Conservation (phyloP, 257 asterid genomes). For the Solanum chiquidenum region DNA sequence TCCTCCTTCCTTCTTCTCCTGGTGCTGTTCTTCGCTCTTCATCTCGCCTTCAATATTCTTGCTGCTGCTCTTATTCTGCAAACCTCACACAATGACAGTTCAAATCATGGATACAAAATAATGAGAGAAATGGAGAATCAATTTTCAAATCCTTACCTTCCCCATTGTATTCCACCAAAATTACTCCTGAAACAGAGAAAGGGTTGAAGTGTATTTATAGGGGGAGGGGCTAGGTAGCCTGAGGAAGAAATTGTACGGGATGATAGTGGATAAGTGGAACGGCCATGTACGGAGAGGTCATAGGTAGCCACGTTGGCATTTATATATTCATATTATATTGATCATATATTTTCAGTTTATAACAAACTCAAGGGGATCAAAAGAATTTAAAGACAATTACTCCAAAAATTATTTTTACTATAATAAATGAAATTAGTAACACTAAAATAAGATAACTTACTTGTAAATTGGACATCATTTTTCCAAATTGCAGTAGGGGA, state of each 20-base stretch:
- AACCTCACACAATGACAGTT: not conserved
- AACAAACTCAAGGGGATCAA: not conserved
- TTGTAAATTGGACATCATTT: not conserved
- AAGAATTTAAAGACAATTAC: not conserved
- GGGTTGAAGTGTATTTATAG: not conserved
- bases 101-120: not conserved
- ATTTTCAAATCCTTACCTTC: not conserved
- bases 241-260: not conserved
- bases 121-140: not conserved
- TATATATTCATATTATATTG: not conserved
- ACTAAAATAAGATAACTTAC: not conserved
- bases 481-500: too few species aligned
- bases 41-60: not conserved
- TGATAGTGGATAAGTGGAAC: not conserved
- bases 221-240: not conserved
- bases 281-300: not conserved
- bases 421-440: not conserved
- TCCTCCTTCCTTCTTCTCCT: constrained; percentile 16
- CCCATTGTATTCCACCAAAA: not conserved
- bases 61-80: constrained; percentile 3
- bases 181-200: not conserved
- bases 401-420: not conserved
- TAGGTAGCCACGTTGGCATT: not conserved
- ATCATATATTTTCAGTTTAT: not conserved
- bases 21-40: not conserved